Conservation (phyloP, 2,329 filamentous ascomycete genomes). For the Sclerotinia borealis region DNA sequence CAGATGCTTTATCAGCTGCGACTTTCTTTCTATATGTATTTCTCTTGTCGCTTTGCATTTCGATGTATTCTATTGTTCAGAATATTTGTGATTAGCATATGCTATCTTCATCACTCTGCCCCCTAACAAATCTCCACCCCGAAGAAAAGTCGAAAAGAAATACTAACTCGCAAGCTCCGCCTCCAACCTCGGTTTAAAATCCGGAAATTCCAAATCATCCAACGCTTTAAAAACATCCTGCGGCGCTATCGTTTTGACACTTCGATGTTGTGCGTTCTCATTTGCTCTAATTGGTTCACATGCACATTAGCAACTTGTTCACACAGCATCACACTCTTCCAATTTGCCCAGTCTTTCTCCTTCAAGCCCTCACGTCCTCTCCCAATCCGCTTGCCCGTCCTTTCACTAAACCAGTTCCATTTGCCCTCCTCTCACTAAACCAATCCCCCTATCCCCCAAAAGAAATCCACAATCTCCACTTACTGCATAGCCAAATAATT, state of each 20-base stretch:
- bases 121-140: too few relatives aligned
- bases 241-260: slow-evolving; percentile 73
- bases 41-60: slow-evolving; percentile 67
- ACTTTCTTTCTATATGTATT: slow-evolving; percentile 66
- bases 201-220: slow-evolving; percentile 65
- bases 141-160: neutral
- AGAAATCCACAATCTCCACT: slow-evolving; percentile 31
- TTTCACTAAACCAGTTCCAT: neutral
- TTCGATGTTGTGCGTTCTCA: slow-evolving; percentile 58
- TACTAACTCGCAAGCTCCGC: slow-evolving; percentile 68
- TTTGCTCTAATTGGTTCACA: slow-evolving; percentile 52
- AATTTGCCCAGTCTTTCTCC: neutral
- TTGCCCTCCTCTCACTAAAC: neutral
- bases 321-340: neutral
- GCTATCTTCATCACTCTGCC: slow-evolving; percentile 6
- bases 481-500: slow-evolving; percentile 73
- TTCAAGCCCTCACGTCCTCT: too few relatives aligned
- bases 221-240: slow-evolving; percentile 71
- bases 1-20: slow-evolving; percentile 52
- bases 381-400: neutral
- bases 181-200: slow-evolving; percentile 66
- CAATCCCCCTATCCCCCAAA: neutral
- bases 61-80: slow-evolving; percentile 53
- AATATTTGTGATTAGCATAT: slow-evolving; percentile 10
- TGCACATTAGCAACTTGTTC: neutral